A percentile compares a stretch with the other conserved stretches of the same genome.
phyloP scores from a whole-genome alignment of 148 eudicot species.

The Silene uniflora region DNA sequence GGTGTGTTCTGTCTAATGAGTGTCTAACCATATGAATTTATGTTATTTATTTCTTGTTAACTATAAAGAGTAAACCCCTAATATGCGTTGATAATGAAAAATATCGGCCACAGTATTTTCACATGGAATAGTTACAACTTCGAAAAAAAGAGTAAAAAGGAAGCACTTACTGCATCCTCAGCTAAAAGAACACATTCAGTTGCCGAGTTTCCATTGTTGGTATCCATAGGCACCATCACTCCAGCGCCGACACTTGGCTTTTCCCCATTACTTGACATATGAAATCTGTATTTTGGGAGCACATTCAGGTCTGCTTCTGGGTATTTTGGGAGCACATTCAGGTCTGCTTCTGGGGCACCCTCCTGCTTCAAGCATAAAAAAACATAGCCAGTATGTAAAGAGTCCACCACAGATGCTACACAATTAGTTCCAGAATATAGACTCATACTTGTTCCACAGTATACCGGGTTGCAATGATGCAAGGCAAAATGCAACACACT shows the following conservation, averaged over 20 bases:
- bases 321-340: slow-evolving; percentile 70
- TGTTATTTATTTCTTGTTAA: no score
- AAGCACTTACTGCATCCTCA: slow-evolving; percentile 83
- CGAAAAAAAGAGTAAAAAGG: neutral
- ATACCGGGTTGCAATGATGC: slow-evolving; percentile 89
- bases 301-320: no score
- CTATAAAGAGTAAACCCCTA: no score
- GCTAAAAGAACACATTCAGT: slow-evolving; percentile 70
- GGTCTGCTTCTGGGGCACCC: slow-evolving; percentile 96
- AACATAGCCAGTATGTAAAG: slow-evolving; percentile 4
- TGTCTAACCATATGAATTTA: no score
- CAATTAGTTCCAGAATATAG: neutral
- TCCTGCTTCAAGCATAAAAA: slow-evolving; percentile 46
- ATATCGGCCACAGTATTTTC: neutral
- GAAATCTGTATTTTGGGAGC: no score
- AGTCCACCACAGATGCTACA: neutral
- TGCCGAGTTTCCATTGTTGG: slow-evolving; percentile 52
- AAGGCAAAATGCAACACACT: slow-evolving; percentile 94
- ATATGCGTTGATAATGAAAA: no score
- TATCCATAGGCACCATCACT: slow-evolving; percentile 75
- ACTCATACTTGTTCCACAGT: slow-evolving; percentile 80
- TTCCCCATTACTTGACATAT: slow-evolving; percentile 41
- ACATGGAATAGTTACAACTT: no score
- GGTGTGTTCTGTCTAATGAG: no score
- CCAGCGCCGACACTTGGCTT: slow-evolving; percentile 63